Percentiles rank a stretch among this genome's conserved stretches.
Conservation (phyloP, 495 filamentous ascomycete genomes). For the Penicillium bialowiezense region DNA sequence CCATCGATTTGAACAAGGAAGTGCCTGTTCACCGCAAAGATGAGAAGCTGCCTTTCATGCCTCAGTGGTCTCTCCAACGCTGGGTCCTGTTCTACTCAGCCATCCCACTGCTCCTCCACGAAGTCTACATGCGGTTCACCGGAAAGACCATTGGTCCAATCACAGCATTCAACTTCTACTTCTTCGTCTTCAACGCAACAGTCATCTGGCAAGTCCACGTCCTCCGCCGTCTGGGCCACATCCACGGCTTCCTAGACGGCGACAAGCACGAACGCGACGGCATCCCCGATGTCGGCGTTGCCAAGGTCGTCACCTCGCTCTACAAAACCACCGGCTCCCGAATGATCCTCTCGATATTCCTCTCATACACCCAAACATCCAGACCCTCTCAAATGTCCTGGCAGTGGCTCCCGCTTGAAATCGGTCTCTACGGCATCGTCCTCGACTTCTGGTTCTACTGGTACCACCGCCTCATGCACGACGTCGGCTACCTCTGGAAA, state of each 20-base stretch:
- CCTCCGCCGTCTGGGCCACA: constrained; percentile 29
- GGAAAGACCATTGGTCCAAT: constrained; percentile 29
- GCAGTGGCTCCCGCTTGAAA: constrained; percentile 36
- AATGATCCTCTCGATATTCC: constrained; percentile 23
- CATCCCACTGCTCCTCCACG: constrained; percentile 35
- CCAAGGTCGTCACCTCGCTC: constrained; percentile 26
- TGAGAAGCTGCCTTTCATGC: constrained; percentile 36
- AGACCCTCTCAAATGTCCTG: constrained; percentile 46
- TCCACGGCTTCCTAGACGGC: constrained; percentile 29
- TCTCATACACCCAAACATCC: constrained; percentile 22
- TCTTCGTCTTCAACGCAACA: constrained; percentile 33
- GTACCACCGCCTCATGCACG: constrained; percentile 44
- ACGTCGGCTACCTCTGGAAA: constrained; percentile 38
- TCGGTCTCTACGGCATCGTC: constrained; percentile 39
- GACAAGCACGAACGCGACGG: constrained; percentile 33
- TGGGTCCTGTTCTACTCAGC: constrained; percentile 39
- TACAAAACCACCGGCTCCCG: constrained; percentile 34
- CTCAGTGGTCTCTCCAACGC: constrained; percentile 36
- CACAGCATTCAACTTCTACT: constrained; percentile 36
- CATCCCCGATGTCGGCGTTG: constrained; percentile 28
- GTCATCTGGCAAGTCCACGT: constrained; percentile 35
- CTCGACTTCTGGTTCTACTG: constrained; percentile 49
- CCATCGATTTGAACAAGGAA: constrained; percentile 27
- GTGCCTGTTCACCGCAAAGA: constrained; percentile 37
- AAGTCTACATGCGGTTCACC: constrained; percentile 29